Evolutionary conservation across 2,329 filamentous ascomycete genomes (phyloP), one percentile per base, ranked within the genome.

Genomic region (Lasiodiplodia sp.): DNA sequence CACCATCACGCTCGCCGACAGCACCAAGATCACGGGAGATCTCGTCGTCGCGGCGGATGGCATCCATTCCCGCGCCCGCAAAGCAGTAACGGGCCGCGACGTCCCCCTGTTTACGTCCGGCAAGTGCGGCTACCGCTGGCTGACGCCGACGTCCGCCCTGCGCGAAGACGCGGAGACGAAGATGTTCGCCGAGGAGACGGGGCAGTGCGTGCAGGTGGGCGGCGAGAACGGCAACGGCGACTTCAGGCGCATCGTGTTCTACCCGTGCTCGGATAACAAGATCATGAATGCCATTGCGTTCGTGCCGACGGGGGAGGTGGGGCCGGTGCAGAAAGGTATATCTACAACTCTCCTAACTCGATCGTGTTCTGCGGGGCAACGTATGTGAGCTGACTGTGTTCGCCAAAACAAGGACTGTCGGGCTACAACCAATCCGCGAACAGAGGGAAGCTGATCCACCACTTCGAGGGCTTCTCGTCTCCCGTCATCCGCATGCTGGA

Each of bases 111-210:
- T 81, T 57, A 79, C 80, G 2, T 84, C 83, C 2, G 87, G 87
- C 1, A 87, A 87, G 72, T 86, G 83, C 57, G 86, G 86, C 0
- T 89, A 87, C 73, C 81, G 87, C 7, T 89, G 88, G 75, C 74
- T 88, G 5, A 80, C 89, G 0, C 78, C 82, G 0, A 80, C 81
- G 0, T 82, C 86, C 11, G 79, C 78, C 3, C 79, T 81, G 0
- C 68, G 79, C 5, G 77, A 73, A 47, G 82, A 79, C 73, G 84
- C 72, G 28, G 80, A 73, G 69, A 83, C 75, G 47, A 80, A 57
- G 7, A 77, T 77, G 6, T 78, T 83, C 51, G 80, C 76, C 0
- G 72, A 80, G 21, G 71, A 76, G 3, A 73, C 78, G 1, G 82
- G 83, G 2, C 69, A 82, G 16, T 72, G 85, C 11, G 75, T 79